Evolutionary conservation across 495 filamentous ascomycete genomes (phyloP).

Genomic region (Venustampulla echinocandica): DNA sequence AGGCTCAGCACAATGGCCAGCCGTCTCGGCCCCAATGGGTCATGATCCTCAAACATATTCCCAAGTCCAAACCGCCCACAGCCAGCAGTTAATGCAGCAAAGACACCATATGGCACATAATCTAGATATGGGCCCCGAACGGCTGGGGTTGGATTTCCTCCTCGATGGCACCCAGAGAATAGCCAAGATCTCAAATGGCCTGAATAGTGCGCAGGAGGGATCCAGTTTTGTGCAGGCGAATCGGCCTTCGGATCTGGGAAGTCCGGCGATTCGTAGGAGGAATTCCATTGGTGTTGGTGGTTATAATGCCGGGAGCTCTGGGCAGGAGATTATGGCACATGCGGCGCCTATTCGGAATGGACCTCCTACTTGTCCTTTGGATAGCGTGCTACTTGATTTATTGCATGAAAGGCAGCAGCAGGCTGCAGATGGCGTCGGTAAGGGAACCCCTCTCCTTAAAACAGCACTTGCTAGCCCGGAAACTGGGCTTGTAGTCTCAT

Average conservation of each 20-base stretch:
- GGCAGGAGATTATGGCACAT: constrained; percentile 9
- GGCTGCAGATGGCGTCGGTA: constrained; percentile 51
- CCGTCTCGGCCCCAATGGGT: constrained; percentile 9
- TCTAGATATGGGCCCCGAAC: constrained; percentile 49
- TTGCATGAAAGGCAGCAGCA: constrained; percentile 57
- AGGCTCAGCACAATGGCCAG: constrained; percentile 16
- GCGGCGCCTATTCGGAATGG: constrained; percentile 49
- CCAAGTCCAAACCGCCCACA: constrained; percentile 11
- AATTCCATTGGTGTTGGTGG: constrained; percentile 13
- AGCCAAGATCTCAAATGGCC: constrained; percentile 19
- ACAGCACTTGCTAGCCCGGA: too few relatives aligned
- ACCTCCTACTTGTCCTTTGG: constrained; percentile 60
- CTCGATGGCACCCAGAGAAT: constrained; percentile 39
- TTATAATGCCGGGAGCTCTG: neutral
- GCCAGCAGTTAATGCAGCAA: constrained; percentile 36
- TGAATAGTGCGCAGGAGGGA: constrained; percentile 21
- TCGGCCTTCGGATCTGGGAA: constrained; percentile 22
- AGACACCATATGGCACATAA: constrained; percentile 46
- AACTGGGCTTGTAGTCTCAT: too few relatives aligned
- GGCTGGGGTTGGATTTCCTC: constrained; percentile 60
- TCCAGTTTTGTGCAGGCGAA: constrained; percentile 26
- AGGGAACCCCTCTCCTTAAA: too few relatives aligned
- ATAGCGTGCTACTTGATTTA: constrained; percentile 68
- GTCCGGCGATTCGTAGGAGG: constrained; percentile 20
- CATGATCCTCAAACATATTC: constrained; percentile 7